A percentile compares a stretch with the other conserved stretches of the same genome.
Evolutionary conservation across 2,329 filamentous ascomycete genomes (phyloP).

Genomic region (Scytalidium sp.): DNA sequence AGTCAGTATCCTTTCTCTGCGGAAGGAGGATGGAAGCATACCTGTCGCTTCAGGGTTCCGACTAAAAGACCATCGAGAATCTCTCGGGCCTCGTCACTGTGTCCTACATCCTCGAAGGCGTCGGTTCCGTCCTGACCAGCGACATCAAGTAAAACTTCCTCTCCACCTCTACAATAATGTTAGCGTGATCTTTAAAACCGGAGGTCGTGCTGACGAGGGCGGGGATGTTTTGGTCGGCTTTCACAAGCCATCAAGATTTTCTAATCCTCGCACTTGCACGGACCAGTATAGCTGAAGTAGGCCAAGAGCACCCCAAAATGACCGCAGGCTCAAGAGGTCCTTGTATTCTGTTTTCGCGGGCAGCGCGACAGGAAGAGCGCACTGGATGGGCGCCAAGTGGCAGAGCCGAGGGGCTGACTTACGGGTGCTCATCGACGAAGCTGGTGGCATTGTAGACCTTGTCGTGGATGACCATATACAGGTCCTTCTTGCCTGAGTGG

Average conservation of each 20-base stretch:
- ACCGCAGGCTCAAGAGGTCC: too few species aligned
- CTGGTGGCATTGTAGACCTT: slow-evolving; percentile 89
- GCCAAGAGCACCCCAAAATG: too few species aligned
- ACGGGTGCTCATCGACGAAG: slow-evolving; percentile 97
- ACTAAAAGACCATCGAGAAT: slow-evolving; percentile 76
- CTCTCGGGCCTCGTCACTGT: slow-evolving; percentile 97
- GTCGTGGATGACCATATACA: slow-evolving; percentile 89
- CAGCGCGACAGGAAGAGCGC: slow-evolving; percentile 2
- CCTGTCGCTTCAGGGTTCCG: slow-evolving; percentile 76
- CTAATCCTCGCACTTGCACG: too few species aligned
- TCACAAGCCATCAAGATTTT: too few species aligned
- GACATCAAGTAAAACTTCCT: slow-evolving; percentile 96
- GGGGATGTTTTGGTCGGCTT: too few species aligned
- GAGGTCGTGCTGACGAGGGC: too few species aligned
- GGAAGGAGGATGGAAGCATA: slow-evolving; percentile 41
- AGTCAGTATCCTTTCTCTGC: slow-evolving; percentile 6
- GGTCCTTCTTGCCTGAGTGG: slow-evolving; percentile 92
- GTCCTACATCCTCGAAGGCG: slow-evolving; percentile 98
- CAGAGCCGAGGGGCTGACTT: slow-evolving; percentile 35
- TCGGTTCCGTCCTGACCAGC: slow-evolving; percentile 95
- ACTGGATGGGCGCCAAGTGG: slow-evolving; percentile 4
- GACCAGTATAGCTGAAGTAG: too few species aligned
- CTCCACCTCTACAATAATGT: slow-evolving; percentile 70
- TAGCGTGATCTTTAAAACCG: too few species aligned
- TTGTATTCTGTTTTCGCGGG: too few species aligned